A percentile compares a stretch with the other conserved stretches of the same genome.
phyloP scores from a whole-genome alignment of 2,329 filamentous ascomycete species.

The Trichoderma guizhouense region DNA sequence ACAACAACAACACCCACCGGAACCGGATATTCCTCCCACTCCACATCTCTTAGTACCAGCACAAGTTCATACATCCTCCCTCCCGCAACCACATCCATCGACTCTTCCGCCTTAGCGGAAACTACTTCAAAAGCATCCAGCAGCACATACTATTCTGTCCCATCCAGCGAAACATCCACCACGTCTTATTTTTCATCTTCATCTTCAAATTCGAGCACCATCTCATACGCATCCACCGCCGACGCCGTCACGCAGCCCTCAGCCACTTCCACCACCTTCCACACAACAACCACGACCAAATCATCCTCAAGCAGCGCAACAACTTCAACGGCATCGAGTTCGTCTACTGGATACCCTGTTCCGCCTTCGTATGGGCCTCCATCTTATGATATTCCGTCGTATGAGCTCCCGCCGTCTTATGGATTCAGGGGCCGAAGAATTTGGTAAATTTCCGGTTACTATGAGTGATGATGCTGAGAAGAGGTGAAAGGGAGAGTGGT shows the following conservation, averaged over 20 bases:
- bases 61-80: neutral
- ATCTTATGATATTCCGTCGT: slow-evolving; percentile 26
- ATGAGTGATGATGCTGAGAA: neutral
- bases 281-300: slow-evolving; percentile 21
- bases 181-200: neutral
- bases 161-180: neutral
- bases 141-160: neutral
- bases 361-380: slow-evolving; percentile 23
- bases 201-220: neutral
- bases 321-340: neutral
- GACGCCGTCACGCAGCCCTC: slow-evolving; percentile 16
- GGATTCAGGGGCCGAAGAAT: slow-evolving; percentile 22
- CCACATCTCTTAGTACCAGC: neutral
- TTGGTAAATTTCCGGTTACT: neutral
- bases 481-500: neutral
- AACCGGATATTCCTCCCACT: neutral
- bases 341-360: neutral
- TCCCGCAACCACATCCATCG: neutral
- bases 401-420: slow-evolving; percentile 19
- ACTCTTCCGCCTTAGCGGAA: neutral
- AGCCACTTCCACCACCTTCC: slow-evolving; percentile 23
- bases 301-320: neutral
- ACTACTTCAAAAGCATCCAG: neutral
- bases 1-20: neutral
- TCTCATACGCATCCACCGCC: slow-evolving; percentile 19